These are phyloP conservation scores for Raddia guianensis DNA, from an alignment of 176 grass and related monocot genomes.

Conservation along the genomic window DNA sequence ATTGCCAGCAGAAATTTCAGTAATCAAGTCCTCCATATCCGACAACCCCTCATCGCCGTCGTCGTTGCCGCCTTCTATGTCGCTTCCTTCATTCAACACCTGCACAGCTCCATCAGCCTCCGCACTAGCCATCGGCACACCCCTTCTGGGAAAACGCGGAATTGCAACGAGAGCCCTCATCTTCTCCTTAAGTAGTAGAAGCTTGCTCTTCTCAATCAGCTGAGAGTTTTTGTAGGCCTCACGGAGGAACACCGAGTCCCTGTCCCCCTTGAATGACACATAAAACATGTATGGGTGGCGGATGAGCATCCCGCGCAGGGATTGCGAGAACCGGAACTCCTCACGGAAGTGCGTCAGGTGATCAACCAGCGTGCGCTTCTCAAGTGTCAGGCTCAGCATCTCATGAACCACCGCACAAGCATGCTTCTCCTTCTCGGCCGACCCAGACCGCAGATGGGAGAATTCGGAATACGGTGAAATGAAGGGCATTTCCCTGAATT, in stretches of 20 bases:
- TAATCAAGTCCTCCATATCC: conserved; percentile 68
- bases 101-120: conserved; percentile 18
- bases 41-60: conserved; percentile 66
- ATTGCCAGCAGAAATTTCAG: conserved; percentile 56
- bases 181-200: conserved; percentile 94
- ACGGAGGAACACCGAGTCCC: conserved; percentile 89
- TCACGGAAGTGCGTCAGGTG: conserved; percentile 91
- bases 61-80: conserved; percentile 42
- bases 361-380: conserved; percentile 88
- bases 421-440: conserved; percentile 80
- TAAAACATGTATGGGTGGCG: conserved; percentile 94
- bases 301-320: conserved; percentile 84
- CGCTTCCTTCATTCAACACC: conserved; percentile 31
- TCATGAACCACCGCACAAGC: conserved; percentile 88
- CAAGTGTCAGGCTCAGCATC: conserved; percentile 84
- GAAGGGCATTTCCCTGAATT: conserved; percentile 72
- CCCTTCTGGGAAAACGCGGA: conserved; percentile 56
- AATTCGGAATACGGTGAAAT: conserved; percentile 89
- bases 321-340: conserved; percentile 91
- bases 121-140: conserved; percentile 1
- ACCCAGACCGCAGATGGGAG: conserved; percentile 65
- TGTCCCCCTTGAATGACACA: conserved; percentile 84
- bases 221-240: conserved; percentile 88
- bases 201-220: conserved; percentile 77
- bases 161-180: conserved; percentile 78